Evolutionary conservation across 169 alveolate species (phyloP).

Genomic region (Plasmodium sp.): DNA sequence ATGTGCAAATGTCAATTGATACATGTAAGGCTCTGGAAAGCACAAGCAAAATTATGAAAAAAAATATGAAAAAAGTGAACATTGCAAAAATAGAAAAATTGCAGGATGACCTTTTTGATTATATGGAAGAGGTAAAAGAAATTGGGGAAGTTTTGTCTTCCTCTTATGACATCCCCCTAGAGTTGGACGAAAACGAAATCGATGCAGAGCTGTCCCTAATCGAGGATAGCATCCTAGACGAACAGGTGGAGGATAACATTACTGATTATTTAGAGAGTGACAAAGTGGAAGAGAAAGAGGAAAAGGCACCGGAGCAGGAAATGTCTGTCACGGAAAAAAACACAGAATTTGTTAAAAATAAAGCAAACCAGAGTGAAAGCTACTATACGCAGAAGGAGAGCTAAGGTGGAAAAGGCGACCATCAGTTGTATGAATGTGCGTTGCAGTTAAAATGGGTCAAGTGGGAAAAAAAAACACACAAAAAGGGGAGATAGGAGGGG

Average conservation of each 20-base stretch:
- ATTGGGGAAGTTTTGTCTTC: slow-evolving; percentile 53
- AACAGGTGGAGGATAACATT: slow-evolving; percentile 47
- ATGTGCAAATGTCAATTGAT: slow-evolving; percentile 67
- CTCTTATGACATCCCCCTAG: slow-evolving; percentile 54
- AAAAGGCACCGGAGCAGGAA: neutral
- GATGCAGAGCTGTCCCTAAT: slow-evolving; percentile 70
- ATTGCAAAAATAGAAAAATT: slow-evolving; percentile 69
- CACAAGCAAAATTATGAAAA: slow-evolving; percentile 59
- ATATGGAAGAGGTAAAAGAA: slow-evolving; percentile 72
- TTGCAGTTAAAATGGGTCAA: neutral
- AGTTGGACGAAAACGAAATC: slow-evolving; percentile 68
- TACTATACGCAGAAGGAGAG: slow-evolving; percentile 53
- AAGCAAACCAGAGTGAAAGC: neutral
- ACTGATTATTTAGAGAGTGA: slow-evolving; percentile 38
- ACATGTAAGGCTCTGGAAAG: slow-evolving; percentile 65
- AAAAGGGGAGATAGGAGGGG: neutral
- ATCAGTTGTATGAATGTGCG: neutral
- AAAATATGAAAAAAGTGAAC: slow-evolving; percentile 72
- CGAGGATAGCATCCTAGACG: slow-evolving; percentile 72
- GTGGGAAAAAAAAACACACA: neutral
- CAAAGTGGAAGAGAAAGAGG: slow-evolving; percentile 13
- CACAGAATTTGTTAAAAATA: neutral
- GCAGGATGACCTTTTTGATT: slow-evolving; percentile 69
- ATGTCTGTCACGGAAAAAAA: neutral
- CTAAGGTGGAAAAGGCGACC: neutral